Evolutionary conservation across 2,329 filamentous ascomycete species (phyloP), one percentile per base, ranked within the genome.

Genomic region (Rhynchosporium graminicola): DNA sequence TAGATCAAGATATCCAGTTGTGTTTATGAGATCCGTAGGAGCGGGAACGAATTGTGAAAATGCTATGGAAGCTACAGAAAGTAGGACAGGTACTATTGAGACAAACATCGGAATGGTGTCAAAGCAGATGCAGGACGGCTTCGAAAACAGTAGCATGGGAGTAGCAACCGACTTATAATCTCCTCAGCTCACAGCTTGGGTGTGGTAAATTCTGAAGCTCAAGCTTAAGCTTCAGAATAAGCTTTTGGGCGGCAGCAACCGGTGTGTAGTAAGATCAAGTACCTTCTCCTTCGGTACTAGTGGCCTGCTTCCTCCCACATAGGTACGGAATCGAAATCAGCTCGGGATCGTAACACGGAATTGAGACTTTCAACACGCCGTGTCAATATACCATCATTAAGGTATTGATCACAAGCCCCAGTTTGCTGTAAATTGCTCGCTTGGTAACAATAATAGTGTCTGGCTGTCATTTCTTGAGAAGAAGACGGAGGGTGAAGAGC

Each of bases 1-100:
- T 46, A 81, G 69, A 28, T 73, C 74, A 31, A 77, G 74, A 62
- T 75, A 74, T 26, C 77, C 76, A 28, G 67, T 72, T 7, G 73
- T 71, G 57, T 71, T 70, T 8, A 69, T 75, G n/a, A 78, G 71
- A 68, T 76, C 74, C 13, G 70, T 72, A 1, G 77, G 76, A 28
- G 74, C 62, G 1, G 74, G 46, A 26, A 78, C 75, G 63, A 78
- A 78, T 55, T 78, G 76, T 9, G 71, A 60, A 4, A 63, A n/a
- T 20, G 60, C 62, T 20, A 50, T 13, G 29, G 63, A 63, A 51
- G 63, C 60, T 59, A 50, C 46, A 47, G 54, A 55, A 45, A 57
- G 15, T 9, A 67, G 36, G 8, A 65, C 36, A 29, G 31, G 52
- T 12, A 59, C 36, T 28, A 38, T 29, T 31, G 42, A 60, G 40